Evolutionary conservation across 768 basidiomycete genomes (phyloP).

Genomic region (Suillus sp.): DNA sequence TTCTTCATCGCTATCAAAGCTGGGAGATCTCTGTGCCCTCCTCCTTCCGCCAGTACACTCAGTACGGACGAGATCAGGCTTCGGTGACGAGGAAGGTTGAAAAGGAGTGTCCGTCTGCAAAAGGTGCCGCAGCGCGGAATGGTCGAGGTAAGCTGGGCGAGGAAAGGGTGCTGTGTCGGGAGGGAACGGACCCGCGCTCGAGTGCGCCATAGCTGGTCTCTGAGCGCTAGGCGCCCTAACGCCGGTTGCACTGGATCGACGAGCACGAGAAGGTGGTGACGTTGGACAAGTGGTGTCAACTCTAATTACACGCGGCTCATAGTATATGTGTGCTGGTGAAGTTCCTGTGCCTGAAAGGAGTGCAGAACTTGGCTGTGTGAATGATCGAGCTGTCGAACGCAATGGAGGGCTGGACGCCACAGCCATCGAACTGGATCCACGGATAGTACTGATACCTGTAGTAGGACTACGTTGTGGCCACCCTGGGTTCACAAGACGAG

Average conservation of each 20-base stretch:
- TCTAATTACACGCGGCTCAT: constrained; percentile 75
- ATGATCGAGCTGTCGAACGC: constrained; percentile 47
- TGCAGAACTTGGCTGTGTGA: constrained; percentile 35
- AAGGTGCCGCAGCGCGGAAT: constrained; percentile 71
- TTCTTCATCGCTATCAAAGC: constrained; percentile 70
- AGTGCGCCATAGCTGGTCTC: constrained; percentile 31
- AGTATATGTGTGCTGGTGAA: constrained; percentile 32
- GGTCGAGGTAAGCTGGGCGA: constrained; percentile 74
- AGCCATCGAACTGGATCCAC: constrained; percentile 31
- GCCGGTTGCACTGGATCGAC: constrained; percentile 45
- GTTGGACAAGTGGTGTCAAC: constrained; percentile 51
- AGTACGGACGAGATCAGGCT: constrained; percentile 34
- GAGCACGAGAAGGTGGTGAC: constrained; percentile 47
- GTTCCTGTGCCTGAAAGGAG: constrained; percentile 34
- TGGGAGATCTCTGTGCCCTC: constrained; percentile 39
- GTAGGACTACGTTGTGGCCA: constrained; percentile 30
- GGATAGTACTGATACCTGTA: constrained; percentile 40
- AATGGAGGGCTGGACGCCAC: constrained; percentile 39
- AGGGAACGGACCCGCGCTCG: constrained; percentile 26
- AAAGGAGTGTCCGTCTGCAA: constrained; percentile 55
- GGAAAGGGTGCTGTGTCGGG: constrained; percentile 47
- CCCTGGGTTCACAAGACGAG: constrained; percentile 39
- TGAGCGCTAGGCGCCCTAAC: constrained; percentile 25
- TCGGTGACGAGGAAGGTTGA: constrained; percentile 40
- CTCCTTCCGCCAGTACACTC: constrained; percentile 23